Conservation (phyloP, 139 green algal genomes). For the Chlamydomonas asymmetrica region DNA sequence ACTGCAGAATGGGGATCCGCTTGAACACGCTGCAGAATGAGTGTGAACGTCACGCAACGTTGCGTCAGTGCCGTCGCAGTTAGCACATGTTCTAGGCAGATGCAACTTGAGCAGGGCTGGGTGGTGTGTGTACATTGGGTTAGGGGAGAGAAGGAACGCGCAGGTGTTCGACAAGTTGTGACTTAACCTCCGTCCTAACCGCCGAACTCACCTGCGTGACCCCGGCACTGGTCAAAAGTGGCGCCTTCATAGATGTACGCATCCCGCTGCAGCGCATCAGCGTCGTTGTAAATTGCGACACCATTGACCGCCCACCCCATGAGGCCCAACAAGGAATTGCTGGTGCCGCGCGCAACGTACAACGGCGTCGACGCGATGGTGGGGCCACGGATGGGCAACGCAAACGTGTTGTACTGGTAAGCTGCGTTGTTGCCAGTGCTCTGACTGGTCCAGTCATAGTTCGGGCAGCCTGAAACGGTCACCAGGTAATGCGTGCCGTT, state of each 20-base stretch:
- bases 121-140: no score
- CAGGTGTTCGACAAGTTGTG: no score
- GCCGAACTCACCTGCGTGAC: background rate
- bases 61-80: no score
- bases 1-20: no score
- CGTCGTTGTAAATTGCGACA: conserved; percentile 11
- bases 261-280: background rate
- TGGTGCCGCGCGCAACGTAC: background rate
- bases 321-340: background rate
- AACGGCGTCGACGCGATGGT: background rate
- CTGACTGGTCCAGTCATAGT: background rate
- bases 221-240: conserved; percentile 6
- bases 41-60: no score
- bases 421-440: background rate
- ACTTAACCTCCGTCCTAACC: no score
- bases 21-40: no score
- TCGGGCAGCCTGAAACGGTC: conserved; percentile 1
- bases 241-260: conserved; percentile 2
- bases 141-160: no score
- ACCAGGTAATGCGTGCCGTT: background rate
- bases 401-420: conserved; percentile 1
- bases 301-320: conserved; percentile 1
- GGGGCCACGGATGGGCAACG: background rate
- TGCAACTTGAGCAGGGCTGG: no score
- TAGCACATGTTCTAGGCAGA: no score